Conservation (phyloP, 2,329 filamentous ascomycete genomes). For the Arthrobotrys conoides region DNA sequence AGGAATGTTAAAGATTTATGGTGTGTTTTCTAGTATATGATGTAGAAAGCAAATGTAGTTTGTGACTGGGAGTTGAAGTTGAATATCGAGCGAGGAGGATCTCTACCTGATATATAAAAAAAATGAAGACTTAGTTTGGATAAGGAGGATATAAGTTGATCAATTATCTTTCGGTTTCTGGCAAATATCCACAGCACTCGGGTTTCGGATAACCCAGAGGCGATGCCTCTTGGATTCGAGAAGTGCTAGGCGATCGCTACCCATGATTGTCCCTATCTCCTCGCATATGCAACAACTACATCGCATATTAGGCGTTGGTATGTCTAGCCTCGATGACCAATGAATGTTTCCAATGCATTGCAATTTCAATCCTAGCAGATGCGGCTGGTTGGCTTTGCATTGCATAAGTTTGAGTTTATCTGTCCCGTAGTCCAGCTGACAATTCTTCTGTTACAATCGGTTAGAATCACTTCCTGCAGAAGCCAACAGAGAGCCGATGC, state of each 20-base stretch:
- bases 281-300: slow-evolving; percentile 1
- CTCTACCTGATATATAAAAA: slow-evolving; percentile 1
- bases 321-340: neutral
- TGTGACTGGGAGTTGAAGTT: neutral
- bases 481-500: too few relatives aligned
- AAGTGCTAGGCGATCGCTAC: neutral
- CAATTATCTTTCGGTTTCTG: too few relatives aligned
- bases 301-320: neutral
- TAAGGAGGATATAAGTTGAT: too few relatives aligned
- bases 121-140: neutral
- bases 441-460: slow-evolving; percentile 5
- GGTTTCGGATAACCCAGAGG: neutral
- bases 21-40: neutral
- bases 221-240: neutral
- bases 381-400: slow-evolving; percentile 7
- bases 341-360: neutral
- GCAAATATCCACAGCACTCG: too few relatives aligned
- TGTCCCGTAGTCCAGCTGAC: slow-evolving; percentile 6
- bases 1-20: neutral
- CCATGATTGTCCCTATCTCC: neutral
- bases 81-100: neutral
- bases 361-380: neutral
- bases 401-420: neutral
- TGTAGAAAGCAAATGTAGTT: neutral
- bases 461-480: neutral